Evolutionary conservation across 1,284 basidiomycete species (phyloP).

Genomic region (Pisolithus thermaeus): DNA sequence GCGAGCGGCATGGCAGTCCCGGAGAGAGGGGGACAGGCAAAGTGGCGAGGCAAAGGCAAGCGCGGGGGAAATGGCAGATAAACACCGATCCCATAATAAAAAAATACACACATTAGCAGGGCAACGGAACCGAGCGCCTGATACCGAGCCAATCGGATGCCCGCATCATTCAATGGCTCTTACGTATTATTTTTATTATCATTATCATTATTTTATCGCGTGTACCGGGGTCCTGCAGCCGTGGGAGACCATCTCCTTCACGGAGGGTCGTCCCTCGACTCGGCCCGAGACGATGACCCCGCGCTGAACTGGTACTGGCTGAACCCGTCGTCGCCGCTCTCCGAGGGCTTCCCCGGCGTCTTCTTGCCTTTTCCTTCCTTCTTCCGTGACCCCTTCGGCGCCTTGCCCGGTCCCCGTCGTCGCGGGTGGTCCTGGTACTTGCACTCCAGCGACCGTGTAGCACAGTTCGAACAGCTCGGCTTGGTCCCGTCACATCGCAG

Average conservation of each 20-base stretch:
- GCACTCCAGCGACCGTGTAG: conserved; percentile 42
- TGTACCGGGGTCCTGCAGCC: conserved; percentile 9
- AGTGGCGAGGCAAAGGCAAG: conserved; percentile 34
- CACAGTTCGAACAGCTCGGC: conserved; percentile 58
- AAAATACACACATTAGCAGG: conserved; percentile 16
- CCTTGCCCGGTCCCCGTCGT: conserved; percentile 67
- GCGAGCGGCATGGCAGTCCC: conserved; percentile 24
- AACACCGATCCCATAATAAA: conserved; percentile 22
- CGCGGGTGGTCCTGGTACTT: conserved; percentile 48
- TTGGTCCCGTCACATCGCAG: conserved; percentile 61
- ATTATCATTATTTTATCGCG: not conserved
- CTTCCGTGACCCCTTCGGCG: conserved; percentile 41
- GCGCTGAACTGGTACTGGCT: not conserved
- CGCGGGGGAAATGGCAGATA: conserved; percentile 28
- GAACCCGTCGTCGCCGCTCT: not conserved
- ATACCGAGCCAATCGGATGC: conserved; percentile 33
- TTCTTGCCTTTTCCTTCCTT: conserved; percentile 6
- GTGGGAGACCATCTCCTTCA: not conserved
- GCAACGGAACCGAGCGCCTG: conserved; percentile 34
- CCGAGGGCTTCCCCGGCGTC: not conserved
- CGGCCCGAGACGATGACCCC: not conserved
- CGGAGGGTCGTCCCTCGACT: not conserved
- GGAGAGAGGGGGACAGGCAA: conserved; percentile 23
- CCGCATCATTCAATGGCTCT: conserved; percentile 4
- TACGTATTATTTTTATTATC: conserved; percentile 1